These are phyloP conservation scores for Fusarium coicis DNA, from an alignment of 2,329 filamentous ascomycete species.

Conservation along the genomic window DNA sequence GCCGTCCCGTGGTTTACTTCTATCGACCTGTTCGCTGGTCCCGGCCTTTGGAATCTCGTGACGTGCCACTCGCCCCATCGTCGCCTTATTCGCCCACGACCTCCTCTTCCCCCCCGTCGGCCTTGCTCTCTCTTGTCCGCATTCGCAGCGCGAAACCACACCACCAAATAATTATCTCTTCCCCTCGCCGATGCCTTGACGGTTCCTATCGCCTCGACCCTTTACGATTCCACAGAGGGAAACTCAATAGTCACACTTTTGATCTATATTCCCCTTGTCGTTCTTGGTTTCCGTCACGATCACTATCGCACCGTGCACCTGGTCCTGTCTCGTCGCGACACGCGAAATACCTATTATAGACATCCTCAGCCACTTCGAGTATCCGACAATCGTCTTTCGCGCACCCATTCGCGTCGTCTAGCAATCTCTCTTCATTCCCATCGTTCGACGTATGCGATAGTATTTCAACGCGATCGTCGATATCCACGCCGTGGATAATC, in stretches of 20 bases:
- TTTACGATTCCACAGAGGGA: conserved; percentile 30
- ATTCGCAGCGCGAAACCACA: conserved; percentile 45
- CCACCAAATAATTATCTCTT: conserved; percentile 31
- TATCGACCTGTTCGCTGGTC: conserved; percentile 30
- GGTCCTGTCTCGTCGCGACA: conserved; percentile 43
- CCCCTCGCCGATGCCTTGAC: conserved; percentile 44
- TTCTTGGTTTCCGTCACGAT: conserved; percentile 25
- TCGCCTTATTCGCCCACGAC: conserved; percentile 41
- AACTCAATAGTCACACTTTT: background rate
- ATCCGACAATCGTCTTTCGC: conserved; percentile 31
- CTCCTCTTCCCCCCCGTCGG: conserved; percentile 31
- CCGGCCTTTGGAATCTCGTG: conserved; percentile 39
- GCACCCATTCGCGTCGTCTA: conserved; percentile 22
- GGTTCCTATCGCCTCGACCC: conserved; percentile 30
- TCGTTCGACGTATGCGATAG: conserved; percentile 55
- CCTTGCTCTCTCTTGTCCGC: conserved; percentile 37
- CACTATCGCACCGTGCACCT: conserved; percentile 39
- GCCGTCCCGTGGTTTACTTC: conserved; percentile 29
- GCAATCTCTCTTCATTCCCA: conserved; percentile 15
- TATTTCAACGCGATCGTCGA: conserved; percentile 59
- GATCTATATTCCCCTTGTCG: conserved; percentile 20
- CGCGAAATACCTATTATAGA: conserved; percentile 42
- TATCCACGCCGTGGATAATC: conserved; percentile 70
- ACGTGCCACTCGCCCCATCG: conserved; percentile 45
- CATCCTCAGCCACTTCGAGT: conserved; percentile 24